phyloP scores from a whole-genome alignment of 306 rosid genomes.

The Castanospermum australe region DNA sequence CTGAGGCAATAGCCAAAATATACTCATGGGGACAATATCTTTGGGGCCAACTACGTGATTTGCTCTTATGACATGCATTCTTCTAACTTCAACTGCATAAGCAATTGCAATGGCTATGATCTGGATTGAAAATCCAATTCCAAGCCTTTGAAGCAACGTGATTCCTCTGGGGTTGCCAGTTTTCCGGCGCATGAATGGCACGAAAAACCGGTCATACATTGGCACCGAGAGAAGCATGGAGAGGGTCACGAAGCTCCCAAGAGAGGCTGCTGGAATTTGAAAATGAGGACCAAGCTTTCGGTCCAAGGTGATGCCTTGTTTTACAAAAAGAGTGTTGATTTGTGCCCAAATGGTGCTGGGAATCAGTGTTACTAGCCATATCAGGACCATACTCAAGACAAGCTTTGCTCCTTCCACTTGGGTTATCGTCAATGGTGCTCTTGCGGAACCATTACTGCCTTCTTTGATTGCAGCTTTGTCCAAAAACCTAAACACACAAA shows the following conservation, averaged over 20 bases:
- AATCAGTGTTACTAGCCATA: conserved; percentile 61
- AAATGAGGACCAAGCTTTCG: conserved; percentile 57
- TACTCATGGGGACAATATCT: conserved; percentile 69
- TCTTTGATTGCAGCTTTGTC: conserved; percentile 52
- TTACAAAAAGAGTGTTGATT: conserved; percentile 73
- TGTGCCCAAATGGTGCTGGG: conserved; percentile 93
- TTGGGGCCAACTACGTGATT: conserved; percentile 39
- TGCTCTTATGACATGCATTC: conserved; percentile 57
- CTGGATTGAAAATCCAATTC: conserved; percentile 78
- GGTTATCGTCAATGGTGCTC: conserved; percentile 60
- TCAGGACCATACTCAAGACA: conserved; percentile 63
- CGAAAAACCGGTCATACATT: conserved; percentile 76
- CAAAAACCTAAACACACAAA: conserved; percentile 41
- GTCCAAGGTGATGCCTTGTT: conserved; percentile 88
- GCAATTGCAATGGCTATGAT: conserved; percentile 62
- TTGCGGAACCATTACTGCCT: conserved; percentile 12
- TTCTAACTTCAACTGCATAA: conserved; percentile 59
- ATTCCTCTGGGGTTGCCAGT: conserved; percentile 87
- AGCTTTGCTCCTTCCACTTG: conserved; percentile 93
- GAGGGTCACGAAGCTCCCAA: conserved; percentile 64
- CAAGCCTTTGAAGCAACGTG: conserved; percentile 81
- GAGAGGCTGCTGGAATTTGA: conserved; percentile 82
- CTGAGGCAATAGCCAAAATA: conserved; percentile 80
- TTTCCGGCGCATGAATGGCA: conserved; percentile 54
- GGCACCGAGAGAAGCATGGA: conserved; percentile 75